Base-by-base conservation (phyloP, 2,329 filamentous ascomycete species). In the Ascochyta rabiei region DNA sequence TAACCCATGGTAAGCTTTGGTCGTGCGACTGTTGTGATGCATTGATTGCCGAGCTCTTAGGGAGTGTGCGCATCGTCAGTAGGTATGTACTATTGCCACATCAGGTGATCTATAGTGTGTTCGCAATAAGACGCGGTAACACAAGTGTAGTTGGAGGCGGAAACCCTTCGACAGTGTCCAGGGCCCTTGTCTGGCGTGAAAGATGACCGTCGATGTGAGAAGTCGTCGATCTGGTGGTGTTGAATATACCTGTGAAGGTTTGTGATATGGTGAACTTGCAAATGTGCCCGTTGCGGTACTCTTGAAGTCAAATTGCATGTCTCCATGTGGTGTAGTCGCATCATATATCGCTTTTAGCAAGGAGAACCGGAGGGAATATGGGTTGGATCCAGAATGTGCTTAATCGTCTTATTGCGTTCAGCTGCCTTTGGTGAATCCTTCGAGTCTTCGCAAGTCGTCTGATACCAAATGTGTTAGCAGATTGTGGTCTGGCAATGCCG, bases 401-500 rank as follows among this genome's bases (percentile, higher is more conserved):
- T 18, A 16, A 4, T 16, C 33, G 33, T 15, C 16, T 35, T 10
- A 18, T 19, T 37, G 5, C 16, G 18, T 37, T 37, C 34, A 13
- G 16, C 34, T 42, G 24, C 26, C 2, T 6, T 30, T n/a, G 3
- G 15, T 21, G 8, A 18, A 21, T 33, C 18, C 18, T 21, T 33
- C 18, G 28, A 21, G 2, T 6, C 24, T 24, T 3, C 15, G 21
- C 3, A 24, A 3, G 12, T 39, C 37, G 21, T 10, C 21, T 44
- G 38, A 34, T 7, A 19, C 16, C 23, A 23, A 3, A 23, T 24
- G 21, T n/a, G 18, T 49, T 49, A 56, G 53, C 53, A 47, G 41
- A 47, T 39, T 50, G 47, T 50, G 41, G 47, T 39, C 35, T 47
- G 41, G 40, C 21, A 43, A 12, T 38, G 47, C 53, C 46, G 28